Evolutionary conservation across 129 eudicot genomes (phyloP), one percentile per base, ranked within the genome.

Genomic region (Mikania micrantha): DNA sequence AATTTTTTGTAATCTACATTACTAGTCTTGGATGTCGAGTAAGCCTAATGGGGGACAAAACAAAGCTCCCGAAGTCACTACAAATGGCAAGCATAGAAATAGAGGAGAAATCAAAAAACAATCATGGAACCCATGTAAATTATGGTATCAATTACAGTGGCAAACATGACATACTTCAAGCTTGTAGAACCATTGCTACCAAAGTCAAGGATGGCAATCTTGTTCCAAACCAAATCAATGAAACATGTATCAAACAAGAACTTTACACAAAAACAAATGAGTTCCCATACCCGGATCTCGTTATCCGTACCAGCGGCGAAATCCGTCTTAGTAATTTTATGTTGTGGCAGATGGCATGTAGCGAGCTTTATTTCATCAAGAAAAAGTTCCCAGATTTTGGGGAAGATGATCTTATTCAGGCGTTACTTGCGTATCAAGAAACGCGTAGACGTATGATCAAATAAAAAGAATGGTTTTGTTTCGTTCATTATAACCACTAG

Each of bases 261-360:
- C 64, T 69, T 5, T 22, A 32, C 17, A 66, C 71, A 1, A 66
- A 45, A 66, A 27, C n/a, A 5, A 45, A 16, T 4, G 45, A 66
- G 0, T 66, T 29, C 16, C 65, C 65, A 15, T 54, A 56, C 28
- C 65, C 64, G 17, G 74, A 69, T 53, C 19, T 69, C 17, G 74
- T 69, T 69, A 54, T 69, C 8, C 74, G 65, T 2, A 69, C 74
- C 4, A 53, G 74, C 22, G 74, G 74, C 5, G 74, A 69, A 40
- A 69, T 69, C 17, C 27, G 74, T 50, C 74, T 69, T 22, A 69
- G 74, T 69, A 69, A 69, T 56, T 69, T 45, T 36, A 69, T 69
- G 74, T 53, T 69, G 53, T 69, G 74, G 65, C 74, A 69, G 41
- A 69, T 69, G 74, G 65, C 71, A 2, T 16, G 29, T 27, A 66